Evolutionary conservation across 331 rosid species (phyloP), one percentile per base, ranked within the genome.

Genomic region (Quercus lobata): DNA sequence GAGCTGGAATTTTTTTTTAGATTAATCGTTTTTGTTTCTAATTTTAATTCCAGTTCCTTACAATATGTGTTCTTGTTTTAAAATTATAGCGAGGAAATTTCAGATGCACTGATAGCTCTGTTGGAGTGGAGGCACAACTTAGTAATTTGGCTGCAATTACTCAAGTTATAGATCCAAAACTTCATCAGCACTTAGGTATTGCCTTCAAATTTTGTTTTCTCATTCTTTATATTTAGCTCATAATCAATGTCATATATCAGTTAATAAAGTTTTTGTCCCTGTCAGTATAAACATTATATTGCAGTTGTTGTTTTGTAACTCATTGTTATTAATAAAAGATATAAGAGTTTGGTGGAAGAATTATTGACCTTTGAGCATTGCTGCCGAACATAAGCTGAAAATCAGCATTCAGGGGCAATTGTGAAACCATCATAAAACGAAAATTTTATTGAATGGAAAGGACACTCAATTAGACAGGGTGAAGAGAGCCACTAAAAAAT

Each of bases 131-230:
- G 85, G 69, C 80, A 68, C 98, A 96, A 82, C 92, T 96, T 14
- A 89, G 70, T 88, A 87, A 85, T 80, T 82, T 96, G 94, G 97
- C 99, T 81, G 83, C 91, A 35, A 82, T 96, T 82, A 96, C 99
- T 74, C 95, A 90, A 92, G 97, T 96, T 76, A 84, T 96, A 75
- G 97, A 96, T 81, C 99, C 99, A 53, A 96, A 96, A 83, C 99
- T 96, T 87, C 99, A 96, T 88, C 82, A 93, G 78, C 99, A 96
- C 86, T 80, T 96, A 83, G 98, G 99, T 93, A 96, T 78, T 86
- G 74, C 63, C 82, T 71, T 73, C 22, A 25, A 54, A 73, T 34
- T 78, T 53, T 57, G 30, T 76, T 75, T 53, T 53, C 21, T 55
- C 37, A 68, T 85, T 82, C 78, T 78, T 57, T 75, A 62, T 29